Base-by-base conservation (phyloP, 2,329 filamentous ascomycete genomes). In the Sclerotinia minor region DNA sequence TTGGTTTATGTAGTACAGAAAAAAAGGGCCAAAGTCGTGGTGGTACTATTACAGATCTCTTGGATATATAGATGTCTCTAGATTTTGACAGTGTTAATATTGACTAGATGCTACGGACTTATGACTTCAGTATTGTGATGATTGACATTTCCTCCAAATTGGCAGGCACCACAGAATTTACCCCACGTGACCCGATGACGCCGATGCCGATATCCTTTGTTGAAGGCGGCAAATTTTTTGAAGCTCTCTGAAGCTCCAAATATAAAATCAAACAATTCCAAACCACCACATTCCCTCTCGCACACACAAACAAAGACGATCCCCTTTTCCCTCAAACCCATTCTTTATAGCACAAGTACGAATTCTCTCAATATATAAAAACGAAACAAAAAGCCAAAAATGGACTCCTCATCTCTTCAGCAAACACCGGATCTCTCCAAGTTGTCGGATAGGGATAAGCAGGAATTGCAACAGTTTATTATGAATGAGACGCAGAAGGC, bases 391-490 rank as follows among this genome's bases (percentile, higher is more conserved):
- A 41, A 29, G 5, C 1, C 38, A 41, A 35, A 65, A 49, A 77
- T 76, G 75, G 74, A 77, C 41, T 71, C 72, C n/a, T 61, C 70
- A 68, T 66, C 47, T 52, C 69, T 72, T 6, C 67, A 71, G 35
- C 71, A 72, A 41, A 70, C 73, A 9, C 68, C 70, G 38, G 91
- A 94, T 76, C 81, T 94, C 73, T 85, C 87, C 75, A 88, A 88
- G 80, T 89, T 97, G 77, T 90, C 86, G 75, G 89, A 92, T 69
- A 85, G 86, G 76, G 93, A 97, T 81, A 95, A 93, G 85, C 84
- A 87, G 72, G 93, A 98, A 80, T 85, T 99, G 54, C 91, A 92
- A 76, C 88, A 92, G 77, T 94, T 97, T 80, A 84, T 97, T 69
- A 82, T 87, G 74, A 92, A 91, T 77, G 93, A 97, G 83, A 85